Conservation (phyloP, 352 stramenopile genomes). For the Pythium phragmiticola region DNA sequence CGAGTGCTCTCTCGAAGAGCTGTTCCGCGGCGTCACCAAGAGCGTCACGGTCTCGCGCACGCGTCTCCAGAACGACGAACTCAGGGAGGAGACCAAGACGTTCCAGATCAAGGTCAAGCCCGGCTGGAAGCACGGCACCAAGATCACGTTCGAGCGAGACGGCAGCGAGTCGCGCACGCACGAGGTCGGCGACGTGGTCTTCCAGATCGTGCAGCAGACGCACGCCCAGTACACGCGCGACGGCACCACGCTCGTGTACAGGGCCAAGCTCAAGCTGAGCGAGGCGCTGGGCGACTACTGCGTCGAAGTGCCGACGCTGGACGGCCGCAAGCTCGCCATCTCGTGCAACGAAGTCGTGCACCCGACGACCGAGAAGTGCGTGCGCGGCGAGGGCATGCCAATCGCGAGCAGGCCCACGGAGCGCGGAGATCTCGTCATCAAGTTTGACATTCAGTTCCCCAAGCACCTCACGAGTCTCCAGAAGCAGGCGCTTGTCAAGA, state of each 20-base stretch:
- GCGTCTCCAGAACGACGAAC: slow-evolving; percentile 67
- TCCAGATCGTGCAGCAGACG: slow-evolving; percentile 86
- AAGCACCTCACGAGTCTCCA: slow-evolving; percentile 92
- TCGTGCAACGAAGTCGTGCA: slow-evolving; percentile 92
- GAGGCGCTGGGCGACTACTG: slow-evolving; percentile 95
- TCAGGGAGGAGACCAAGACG: slow-evolving; percentile 77
- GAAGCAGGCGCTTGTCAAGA: slow-evolving; percentile 85
- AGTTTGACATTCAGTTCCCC: slow-evolving; percentile 95
- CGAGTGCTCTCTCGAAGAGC: slow-evolving; percentile 88
- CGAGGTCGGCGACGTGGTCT: slow-evolving; percentile 93
- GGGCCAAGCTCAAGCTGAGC: slow-evolving; percentile 92
- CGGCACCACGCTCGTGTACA: slow-evolving; percentile 91
- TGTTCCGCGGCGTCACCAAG: slow-evolving; percentile 91
- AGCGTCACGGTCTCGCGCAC: slow-evolving; percentile 83
- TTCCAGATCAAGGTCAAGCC: slow-evolving; percentile 91
- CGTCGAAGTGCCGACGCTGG: slow-evolving; percentile 94
- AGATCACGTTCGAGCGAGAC: slow-evolving; percentile 95
- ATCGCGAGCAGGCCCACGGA: slow-evolving; percentile 50
- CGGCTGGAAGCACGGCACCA: slow-evolving; percentile 93
- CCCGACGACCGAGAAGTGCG: slow-evolving; percentile 87
- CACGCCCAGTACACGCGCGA: slow-evolving; percentile 90
- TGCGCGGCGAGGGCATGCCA: slow-evolving; percentile 96
- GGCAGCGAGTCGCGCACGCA: slow-evolving; percentile 90
- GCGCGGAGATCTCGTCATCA: slow-evolving; percentile 94
- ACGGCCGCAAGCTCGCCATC: slow-evolving; percentile 92